Percentiles rank a stretch among this genome's conserved stretches.
phyloP scores from a whole-genome alignment of 305 asterid species.

The Fraxinus floribunda region DNA sequence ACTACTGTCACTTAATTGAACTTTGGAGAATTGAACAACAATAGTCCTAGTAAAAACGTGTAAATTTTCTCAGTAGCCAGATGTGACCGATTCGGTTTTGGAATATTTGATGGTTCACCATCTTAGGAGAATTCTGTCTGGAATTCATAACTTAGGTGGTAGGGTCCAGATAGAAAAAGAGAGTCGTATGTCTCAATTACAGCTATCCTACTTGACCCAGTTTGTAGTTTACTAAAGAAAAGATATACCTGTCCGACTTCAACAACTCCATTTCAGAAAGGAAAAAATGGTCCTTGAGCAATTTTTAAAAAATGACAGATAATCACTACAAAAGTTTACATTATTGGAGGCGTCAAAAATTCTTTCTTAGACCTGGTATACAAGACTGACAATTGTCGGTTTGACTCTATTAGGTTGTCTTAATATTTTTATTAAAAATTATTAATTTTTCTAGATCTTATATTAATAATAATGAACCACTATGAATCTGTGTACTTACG shows the following conservation, averaged over 20 bases:
- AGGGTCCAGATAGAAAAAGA: slow-evolving; percentile 21
- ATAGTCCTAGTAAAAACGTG: not conserved
- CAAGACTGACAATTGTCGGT: not conserved
- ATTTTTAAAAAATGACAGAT: too few relatives aligned
- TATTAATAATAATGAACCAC: too few relatives aligned
- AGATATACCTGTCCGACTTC: not conserved
- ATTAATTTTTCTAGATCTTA: too few relatives aligned
- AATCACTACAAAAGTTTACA: not conserved
- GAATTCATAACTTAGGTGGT: slow-evolving; percentile 21
- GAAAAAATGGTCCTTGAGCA: not conserved
- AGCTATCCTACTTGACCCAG: not conserved
- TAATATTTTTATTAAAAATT: too few relatives aligned
- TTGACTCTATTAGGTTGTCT: not conserved
- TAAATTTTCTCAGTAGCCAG: not conserved
- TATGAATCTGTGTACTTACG: slow-evolving; percentile 35
- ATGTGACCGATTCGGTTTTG: slow-evolving; percentile 10
- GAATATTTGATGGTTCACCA: slow-evolving; percentile 9
- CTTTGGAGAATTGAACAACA: not conserved
- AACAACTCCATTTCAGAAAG: too few relatives aligned
- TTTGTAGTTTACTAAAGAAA: not conserved
- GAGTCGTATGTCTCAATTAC: not conserved
- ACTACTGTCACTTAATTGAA: not conserved
- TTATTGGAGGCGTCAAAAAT: not conserved
- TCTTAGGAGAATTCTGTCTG: not conserved
- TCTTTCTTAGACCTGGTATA: not conserved